Conservation (phyloP, 805 yeast species). For the Wickerhamomyces sydowiorum region DNA sequence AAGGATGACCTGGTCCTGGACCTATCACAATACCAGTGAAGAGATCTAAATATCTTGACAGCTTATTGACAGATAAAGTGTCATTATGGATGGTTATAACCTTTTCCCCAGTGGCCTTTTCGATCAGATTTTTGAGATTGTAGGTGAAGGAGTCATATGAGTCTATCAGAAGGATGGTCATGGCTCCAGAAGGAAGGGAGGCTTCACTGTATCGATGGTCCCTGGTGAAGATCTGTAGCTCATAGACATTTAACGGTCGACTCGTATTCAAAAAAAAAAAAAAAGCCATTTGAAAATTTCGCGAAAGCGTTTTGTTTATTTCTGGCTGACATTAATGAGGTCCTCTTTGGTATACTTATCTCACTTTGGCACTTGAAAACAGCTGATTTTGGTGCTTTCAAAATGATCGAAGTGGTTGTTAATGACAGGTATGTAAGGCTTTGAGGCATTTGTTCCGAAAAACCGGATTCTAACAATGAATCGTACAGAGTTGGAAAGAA, state of each 20-base stretch:
- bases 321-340: too few relatives aligned
- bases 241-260: too few relatives aligned
- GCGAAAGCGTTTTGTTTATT: neutral
- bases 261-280: too few relatives aligned
- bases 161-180: conserved; percentile 69
- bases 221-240: too few relatives aligned
- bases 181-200: too few relatives aligned
- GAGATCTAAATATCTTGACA: conserved; percentile 37
- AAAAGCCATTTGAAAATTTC: too few relatives aligned
- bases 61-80: conserved; percentile 27
- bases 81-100: conserved; percentile 34
- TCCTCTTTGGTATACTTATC: too few relatives aligned
- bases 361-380: too few relatives aligned
- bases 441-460: neutral
- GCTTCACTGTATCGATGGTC: too few relatives aligned
- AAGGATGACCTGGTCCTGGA: conserved; percentile 97
- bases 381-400: neutral
- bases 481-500: conserved; percentile 69
- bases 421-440: conserved; percentile 49
- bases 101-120: conserved; percentile 36
- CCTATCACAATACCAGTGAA: conserved; percentile 83
- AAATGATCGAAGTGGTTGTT: conserved; percentile 68
- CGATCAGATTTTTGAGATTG: conserved; percentile 64
- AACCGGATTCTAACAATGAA: conserved; percentile 17
- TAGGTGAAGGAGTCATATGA: conserved; percentile 94